These are phyloP conservation scores for Podaxis sp. DNA, from an alignment of 768 basidiomycete genomes.

Conservation along the genomic window DNA sequence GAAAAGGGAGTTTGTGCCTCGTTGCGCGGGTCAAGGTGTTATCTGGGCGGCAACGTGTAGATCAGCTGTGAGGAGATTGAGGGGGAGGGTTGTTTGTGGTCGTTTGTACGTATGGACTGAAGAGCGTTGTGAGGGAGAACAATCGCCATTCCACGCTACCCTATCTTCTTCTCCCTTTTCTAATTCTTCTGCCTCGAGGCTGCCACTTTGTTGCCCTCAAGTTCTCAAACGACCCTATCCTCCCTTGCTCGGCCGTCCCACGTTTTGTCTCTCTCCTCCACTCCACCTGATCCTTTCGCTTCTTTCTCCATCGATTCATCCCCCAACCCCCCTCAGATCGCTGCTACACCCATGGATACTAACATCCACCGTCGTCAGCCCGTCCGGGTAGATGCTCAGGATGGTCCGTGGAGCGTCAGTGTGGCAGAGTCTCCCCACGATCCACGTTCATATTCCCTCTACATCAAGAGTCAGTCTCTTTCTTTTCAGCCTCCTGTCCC, in stretches of 20 bases:
- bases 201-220: too few relatives aligned
- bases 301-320: too few relatives aligned
- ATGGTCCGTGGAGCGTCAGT: conserved; percentile 84
- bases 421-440: conserved; percentile 84
- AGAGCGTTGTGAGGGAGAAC: not conserved
- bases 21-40: too few relatives aligned
- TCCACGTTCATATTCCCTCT: conserved; percentile 69
- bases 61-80: not conserved
- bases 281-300: too few relatives aligned
- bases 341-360: conserved; percentile 22
- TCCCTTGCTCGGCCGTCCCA: too few relatives aligned
- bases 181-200: too few relatives aligned
- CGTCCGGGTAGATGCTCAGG: conserved; percentile 66
- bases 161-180: not conserved
- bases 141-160: not conserved
- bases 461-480: conserved; percentile 79
- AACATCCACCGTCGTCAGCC: conserved; percentile 41
- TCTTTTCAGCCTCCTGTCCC: conserved; percentile 15
- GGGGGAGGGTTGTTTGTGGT: not conserved
- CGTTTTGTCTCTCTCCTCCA: too few relatives aligned
- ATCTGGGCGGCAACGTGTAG: not conserved
- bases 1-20: too few relatives aligned
- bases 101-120: conserved; percentile 1
- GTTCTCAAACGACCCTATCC: too few relatives aligned
- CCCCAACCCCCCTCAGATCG: not conserved